Evolutionary conservation across 352 stramenopile species (phyloP).

Genomic region (Salisapilia sapeloensis): DNA sequence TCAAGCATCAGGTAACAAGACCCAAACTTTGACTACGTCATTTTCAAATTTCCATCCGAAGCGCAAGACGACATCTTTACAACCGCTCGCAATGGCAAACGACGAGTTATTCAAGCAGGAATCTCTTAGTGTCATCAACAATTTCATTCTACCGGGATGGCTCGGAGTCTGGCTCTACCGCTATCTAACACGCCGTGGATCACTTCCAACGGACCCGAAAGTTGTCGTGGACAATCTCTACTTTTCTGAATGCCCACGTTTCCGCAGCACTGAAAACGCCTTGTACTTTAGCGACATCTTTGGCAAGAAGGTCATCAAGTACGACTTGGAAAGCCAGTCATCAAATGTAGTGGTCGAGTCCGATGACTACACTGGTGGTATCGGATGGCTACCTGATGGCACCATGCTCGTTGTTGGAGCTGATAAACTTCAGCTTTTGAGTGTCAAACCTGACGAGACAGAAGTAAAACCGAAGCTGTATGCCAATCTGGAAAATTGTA

Average conservation of each 20-base stretch:
- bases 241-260: constrained; percentile 46
- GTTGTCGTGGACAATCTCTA: no score
- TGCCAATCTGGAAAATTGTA: constrained; percentile 28
- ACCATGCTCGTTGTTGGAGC: constrained; percentile 39
- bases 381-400: constrained; percentile 45
- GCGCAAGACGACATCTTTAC: no score
- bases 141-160: no score
- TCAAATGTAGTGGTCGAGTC: constrained; percentile 21
- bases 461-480: constrained; percentile 16
- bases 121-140: no score
- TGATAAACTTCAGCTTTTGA: constrained; percentile 23
- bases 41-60: no score
- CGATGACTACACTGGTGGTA: constrained; percentile 26
- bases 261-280: constrained; percentile 22
- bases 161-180: no score
- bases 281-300: constrained; percentile 59
- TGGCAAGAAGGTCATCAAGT: constrained; percentile 34
- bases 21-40: no score
- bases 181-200: no score
- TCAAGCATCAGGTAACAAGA: no score
- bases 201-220: no score
- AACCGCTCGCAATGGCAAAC: no score
- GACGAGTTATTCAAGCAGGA: no score
- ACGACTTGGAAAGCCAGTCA: constrained; percentile 18
- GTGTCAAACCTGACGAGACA: constrained; percentile 15